Evolutionary conservation across 2,329 filamentous ascomycete genomes (phyloP), one percentile per base, ranked within the genome.

Genomic region (Cercospora canescens): DNA sequence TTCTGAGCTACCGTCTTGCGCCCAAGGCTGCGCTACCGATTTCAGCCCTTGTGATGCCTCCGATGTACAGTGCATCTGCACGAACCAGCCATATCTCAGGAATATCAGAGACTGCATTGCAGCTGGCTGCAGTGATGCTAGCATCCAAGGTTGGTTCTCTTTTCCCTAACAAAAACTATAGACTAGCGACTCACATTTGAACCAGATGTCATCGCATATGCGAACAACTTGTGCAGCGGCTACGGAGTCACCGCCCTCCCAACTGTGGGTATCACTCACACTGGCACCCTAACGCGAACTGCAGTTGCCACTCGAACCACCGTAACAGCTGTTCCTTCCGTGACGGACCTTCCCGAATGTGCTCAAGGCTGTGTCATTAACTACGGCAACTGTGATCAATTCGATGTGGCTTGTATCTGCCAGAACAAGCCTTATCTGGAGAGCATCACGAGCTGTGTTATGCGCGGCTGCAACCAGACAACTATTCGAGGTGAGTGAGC

Each of bases 221-320:
- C 60, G 11, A 39, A 54, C 8, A 55, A 54, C 6, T 32, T 62
- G 8, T 62, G 60, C 30, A 35, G 32, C 9, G 60, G 48, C 16
- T 62, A 62, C 60, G 48, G 60, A 34, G 48, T 62, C 37, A 62
- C 60, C 5, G 60, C 45, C 16, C 48, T 62, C 24, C 45, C 60
- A 28, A 62, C 60, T 6, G 28, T 16, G 12, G 60, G 48, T n/a
- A 65, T 61, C 34, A 59, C 59, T 11, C 58, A 62, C 62, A 30
- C 58, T 48, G 68, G 63, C 16, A 66, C 62, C 37, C 50, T 68
- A 24, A 55, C 67, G 52, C 37, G 32, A 12, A 60, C 57, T 26
- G 37, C 37, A 59, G 67, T 58, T 24, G 55, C 28, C 2, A 39
- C 32, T 14, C 55, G 34, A 21, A 58, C 55, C 18, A 39, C 55